Conservation (phyloP, 495 filamentous ascomycete genomes). For the Cenococcum geophilum region DNA sequence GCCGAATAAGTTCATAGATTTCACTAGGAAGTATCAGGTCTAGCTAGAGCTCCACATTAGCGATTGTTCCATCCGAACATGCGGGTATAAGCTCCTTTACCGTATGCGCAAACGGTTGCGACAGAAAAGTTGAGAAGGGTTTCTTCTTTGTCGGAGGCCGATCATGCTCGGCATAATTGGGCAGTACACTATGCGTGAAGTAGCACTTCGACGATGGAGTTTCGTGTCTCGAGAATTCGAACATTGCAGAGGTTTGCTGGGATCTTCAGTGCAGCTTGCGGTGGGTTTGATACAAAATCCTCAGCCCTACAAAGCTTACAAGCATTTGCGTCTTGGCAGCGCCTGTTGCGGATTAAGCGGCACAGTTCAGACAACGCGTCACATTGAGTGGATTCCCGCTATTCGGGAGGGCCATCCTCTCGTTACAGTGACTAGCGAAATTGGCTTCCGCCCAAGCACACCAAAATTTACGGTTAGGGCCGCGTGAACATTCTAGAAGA, state of each 20-base stretch:
- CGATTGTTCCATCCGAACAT: background rate
- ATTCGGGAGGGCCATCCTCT: too few relatives aligned
- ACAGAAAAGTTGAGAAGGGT: conserved; percentile 62
- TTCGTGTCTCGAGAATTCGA: conserved; percentile 1
- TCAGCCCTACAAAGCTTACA: conserved; percentile 6
- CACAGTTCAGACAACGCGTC: too few relatives aligned
- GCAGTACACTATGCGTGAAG: conserved; percentile 60
- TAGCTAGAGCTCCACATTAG: conserved; percentile 45
- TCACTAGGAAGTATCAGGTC: conserved; percentile 71
- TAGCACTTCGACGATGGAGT: conserved; percentile 56
- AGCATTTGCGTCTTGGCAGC: background rate
- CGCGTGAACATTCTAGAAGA: too few relatives aligned
- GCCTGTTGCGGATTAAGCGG: too few relatives aligned
- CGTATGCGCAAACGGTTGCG: conserved; percentile 70
- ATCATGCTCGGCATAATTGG: conserved; percentile 58
- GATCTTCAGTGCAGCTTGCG: background rate
- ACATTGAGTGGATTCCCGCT: too few relatives aligned
- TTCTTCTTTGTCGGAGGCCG: conserved; percentile 65
- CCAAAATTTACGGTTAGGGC: too few relatives aligned
- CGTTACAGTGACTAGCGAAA: too few relatives aligned
- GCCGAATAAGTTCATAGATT: conserved; percentile 51
- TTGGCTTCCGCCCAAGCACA: too few relatives aligned
- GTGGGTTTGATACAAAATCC: background rate
- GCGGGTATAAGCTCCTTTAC: conserved; percentile 41
- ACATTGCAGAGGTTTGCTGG: background rate